Base-by-base conservation (phyloP, 257 asterid species). In the Jaltomata sinuosa region DNA sequence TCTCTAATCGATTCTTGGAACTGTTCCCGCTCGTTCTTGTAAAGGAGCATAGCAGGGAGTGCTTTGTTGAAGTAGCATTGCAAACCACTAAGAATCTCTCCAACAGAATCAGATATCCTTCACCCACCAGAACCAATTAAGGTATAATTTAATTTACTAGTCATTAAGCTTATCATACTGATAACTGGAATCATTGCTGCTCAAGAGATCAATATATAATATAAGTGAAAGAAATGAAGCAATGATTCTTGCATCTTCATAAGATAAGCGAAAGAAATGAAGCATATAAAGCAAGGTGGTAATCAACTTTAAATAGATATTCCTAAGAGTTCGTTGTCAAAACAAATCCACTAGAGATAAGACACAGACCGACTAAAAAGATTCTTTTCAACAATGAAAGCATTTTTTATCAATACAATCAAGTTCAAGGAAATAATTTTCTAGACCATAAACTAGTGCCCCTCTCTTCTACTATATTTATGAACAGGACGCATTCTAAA, bases 21-120 rank as follows among this genome's bases (percentile, higher is more conserved):
- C 82, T 94, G 97, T 54, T 86, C 91, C 3, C 92, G 93, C 86
- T 94, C 98, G 18, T 91, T 89, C 83, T 89, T 88, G 89, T 94
- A 94, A n/a, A 94, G 94, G 72, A 94, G 94, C 92, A 89, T 86
- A 57, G 90, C 91, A 12, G 93, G 91, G 88, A 94, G 85, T 16
- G 95, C 93, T 87, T 93, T 90, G 90, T 94, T 92, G 67, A 94
- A 94, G 92, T 92, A 93, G 64, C 89, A 68, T 19, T 88, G 91
- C 83, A 93, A 54, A 36, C 97, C 98, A 25, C 86, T 86, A 16
- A 91, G 90, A 72, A 94, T 74, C 83, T 91, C 94, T 79, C 57
- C 86, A 59, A 91, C 89, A 11, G 92, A 40, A 77, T 84, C 93
- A 62, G 77, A 34, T n/a, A 86, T 85, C 90, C 97, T 94, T 87